A percentile compares a stretch with the other conserved stretches of the same genome.
phyloP scores from a whole-genome alignment of 768 basidiomycete genomes.

The Leccinum disarticulatum region DNA sequence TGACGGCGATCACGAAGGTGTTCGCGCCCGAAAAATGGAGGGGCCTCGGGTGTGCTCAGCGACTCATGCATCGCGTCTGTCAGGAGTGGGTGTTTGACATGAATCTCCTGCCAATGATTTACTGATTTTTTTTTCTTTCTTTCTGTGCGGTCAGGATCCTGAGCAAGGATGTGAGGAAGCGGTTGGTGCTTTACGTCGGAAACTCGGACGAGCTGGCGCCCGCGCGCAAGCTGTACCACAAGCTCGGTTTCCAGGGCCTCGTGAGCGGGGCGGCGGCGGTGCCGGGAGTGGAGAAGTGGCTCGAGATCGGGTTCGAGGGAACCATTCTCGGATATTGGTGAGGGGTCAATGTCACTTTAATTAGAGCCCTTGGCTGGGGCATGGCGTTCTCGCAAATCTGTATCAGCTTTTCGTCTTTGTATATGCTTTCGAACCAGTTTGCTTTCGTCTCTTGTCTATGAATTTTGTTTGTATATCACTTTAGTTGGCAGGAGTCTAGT shows the following conservation, averaged over 20 bases:
- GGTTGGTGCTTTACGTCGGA: constrained; percentile 61
- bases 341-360: not conserved
- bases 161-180: constrained; percentile 34
- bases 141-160: not conserved
- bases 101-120: not conserved
- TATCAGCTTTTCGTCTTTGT: not conserved
- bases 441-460: not conserved
- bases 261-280: not conserved
- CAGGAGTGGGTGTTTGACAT: constrained; percentile 41
- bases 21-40: constrained; percentile 57
- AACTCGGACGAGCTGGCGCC: constrained; percentile 15
- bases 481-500: not conserved
- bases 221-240: constrained; percentile 22
- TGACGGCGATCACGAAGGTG: constrained; percentile 73
- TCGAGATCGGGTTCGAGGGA: constrained; percentile 18
- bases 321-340: constrained; percentile 23
- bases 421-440: not conserved
- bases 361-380: not conserved
- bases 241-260: constrained; percentile 25
- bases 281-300: constrained; percentile 18
- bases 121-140: not conserved
- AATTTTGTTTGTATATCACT: not conserved
- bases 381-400: not conserved
- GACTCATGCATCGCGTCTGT: constrained; percentile 59
- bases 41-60: constrained; percentile 55